These are phyloP conservation scores for Cylindrotheca closterium DNA, from an alignment of 108 stramenopile species.

Conservation along the genomic window DNA sequence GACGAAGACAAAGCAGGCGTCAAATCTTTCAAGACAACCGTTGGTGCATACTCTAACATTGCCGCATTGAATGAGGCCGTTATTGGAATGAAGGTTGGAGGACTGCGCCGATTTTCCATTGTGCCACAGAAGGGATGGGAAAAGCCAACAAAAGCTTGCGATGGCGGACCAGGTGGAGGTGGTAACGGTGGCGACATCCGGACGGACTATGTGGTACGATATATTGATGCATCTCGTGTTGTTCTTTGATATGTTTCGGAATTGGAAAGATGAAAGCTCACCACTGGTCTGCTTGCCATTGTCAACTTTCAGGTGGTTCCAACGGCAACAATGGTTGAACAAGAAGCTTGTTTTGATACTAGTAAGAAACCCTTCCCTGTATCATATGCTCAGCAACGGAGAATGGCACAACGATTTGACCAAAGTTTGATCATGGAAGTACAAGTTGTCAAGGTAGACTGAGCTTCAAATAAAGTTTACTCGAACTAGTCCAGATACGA, in stretches of 20 bases:
- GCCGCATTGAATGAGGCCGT: constrained; percentile 72
- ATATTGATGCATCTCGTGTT: no score
- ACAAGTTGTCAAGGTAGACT: constrained; percentile 44
- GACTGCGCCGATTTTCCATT: constrained; percentile 63
- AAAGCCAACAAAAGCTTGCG: constrained; percentile 62
- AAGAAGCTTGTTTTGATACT: constrained; percentile 84
- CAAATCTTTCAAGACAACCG: constrained; percentile 56
- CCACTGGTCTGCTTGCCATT: neutral
- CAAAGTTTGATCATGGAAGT: constrained; percentile 88
- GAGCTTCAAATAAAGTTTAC: neutral
- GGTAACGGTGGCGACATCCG: constrained; percentile 79
- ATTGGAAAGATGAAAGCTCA: no score
- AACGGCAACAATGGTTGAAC: constrained; percentile 84
- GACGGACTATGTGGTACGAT: constrained; percentile 44
- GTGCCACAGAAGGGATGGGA: constrained; percentile 84
- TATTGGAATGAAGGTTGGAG: constrained; percentile 62
- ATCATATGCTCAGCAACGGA: constrained; percentile 76
- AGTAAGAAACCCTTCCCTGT: constrained; percentile 76
- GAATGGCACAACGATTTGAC: constrained; percentile 90
- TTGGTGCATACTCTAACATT: constrained; percentile 57
- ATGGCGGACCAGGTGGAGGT: constrained; percentile 81
- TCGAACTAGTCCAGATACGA: neutral
- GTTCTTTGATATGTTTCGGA: no score
- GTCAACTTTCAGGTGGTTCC: constrained; percentile 55
- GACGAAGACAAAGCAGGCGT: constrained; percentile 69